A percentile compares a stretch with the other conserved stretches of the same genome.
Evolutionary conservation across 495 filamentous ascomycete species (phyloP).

Genomic region (Aspergillus cavernicola): DNA sequence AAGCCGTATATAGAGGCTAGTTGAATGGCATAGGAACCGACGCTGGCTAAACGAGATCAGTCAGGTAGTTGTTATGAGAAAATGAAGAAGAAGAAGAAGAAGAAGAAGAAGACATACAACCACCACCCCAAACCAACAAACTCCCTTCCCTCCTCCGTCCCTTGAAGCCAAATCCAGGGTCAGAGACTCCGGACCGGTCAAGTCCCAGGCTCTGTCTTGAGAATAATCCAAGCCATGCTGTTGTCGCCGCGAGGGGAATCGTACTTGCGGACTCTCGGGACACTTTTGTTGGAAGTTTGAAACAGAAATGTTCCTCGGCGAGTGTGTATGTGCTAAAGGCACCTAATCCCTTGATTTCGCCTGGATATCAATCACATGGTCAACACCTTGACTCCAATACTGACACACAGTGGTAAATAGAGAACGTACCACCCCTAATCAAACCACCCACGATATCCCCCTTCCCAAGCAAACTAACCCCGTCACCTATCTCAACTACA

Average conservation of each 20-base stretch:
- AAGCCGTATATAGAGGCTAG: constrained; percentile 23
- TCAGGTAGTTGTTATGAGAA: too few relatives aligned
- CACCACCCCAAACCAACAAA: constrained; percentile 33
- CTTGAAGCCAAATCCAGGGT: too few relatives aligned
- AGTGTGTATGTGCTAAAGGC: constrained; percentile 22
- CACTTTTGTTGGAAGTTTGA: neutral
- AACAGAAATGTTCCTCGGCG: constrained; percentile 26
- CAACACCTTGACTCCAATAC: neutral
- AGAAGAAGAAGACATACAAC: constrained; percentile 19
- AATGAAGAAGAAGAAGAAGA: too few relatives aligned
- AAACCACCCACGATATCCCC: constrained; percentile 37
- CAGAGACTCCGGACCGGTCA: constrained; percentile 4
- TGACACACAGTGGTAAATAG: too few relatives aligned
- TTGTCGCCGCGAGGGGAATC: constrained; percentile 1
- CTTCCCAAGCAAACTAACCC: constrained; percentile 35
- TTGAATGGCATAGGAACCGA: constrained; percentile 33
- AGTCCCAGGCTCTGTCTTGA: constrained; percentile 18
- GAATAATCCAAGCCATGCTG: constrained; percentile 30
- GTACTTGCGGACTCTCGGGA: too few relatives aligned
- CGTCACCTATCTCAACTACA: constrained; percentile 43
- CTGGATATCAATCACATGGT: neutral
- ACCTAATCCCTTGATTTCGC: constrained; percentile 21
- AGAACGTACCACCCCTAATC: constrained; percentile 24
- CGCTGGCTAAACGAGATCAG: too few relatives aligned
- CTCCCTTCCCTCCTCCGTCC: too few relatives aligned